Percentiles rank a stretch among this genome's conserved stretches.
These are phyloP conservation scores for Candida ovalis DNA, from an alignment of 805 yeast genomes.

Conservation along the genomic window DNA sequence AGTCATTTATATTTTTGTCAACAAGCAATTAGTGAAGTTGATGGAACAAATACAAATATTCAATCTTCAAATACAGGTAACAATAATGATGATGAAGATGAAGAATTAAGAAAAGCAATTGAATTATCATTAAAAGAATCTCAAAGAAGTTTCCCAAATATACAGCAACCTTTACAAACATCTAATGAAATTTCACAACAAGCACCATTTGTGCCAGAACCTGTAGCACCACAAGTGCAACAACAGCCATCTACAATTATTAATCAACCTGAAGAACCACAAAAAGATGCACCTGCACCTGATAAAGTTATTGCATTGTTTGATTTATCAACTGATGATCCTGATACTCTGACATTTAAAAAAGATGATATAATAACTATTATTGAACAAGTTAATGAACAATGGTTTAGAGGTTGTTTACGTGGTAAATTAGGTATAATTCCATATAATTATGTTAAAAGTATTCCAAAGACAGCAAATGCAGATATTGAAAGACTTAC, in stretches of 20 bases:
- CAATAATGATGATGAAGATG: slow-evolving; percentile 52
- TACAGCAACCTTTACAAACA: too few species aligned
- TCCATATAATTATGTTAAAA: slow-evolving; percentile 88
- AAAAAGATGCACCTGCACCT: slow-evolving; percentile 12
- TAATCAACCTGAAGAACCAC: slow-evolving; percentile 10
- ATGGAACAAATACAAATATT: slow-evolving; percentile 13
- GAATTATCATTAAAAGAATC: slow-evolving; percentile 68
- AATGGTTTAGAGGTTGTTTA: slow-evolving; percentile 93
- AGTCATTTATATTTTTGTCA: slow-evolving; percentile 37
- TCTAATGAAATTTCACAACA: too few species aligned
- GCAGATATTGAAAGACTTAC: slow-evolving; percentile 52
- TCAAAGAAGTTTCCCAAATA: slow-evolving; percentile 27
- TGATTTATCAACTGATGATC: slow-evolving; percentile 72
- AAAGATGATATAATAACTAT: slow-evolving; percentile 88
- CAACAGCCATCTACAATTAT: slow-evolving; percentile 9
- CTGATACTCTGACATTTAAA: slow-evolving; percentile 82
- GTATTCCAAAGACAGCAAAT: slow-evolving; percentile 61
- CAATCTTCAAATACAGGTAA: neutral
- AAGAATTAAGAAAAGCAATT: slow-evolving; percentile 72
- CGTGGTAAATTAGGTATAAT: slow-evolving; percentile 82
- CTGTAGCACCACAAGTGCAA: slow-evolving; percentile 12
- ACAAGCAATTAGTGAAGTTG: slow-evolving; percentile 28
- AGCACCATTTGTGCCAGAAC: slow-evolving; percentile 17
- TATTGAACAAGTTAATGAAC: slow-evolving; percentile 80
- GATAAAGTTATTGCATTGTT: slow-evolving; percentile 73